phyloP scores from a whole-genome alignment of 345 rosid species.

The Citrus medica region DNA sequence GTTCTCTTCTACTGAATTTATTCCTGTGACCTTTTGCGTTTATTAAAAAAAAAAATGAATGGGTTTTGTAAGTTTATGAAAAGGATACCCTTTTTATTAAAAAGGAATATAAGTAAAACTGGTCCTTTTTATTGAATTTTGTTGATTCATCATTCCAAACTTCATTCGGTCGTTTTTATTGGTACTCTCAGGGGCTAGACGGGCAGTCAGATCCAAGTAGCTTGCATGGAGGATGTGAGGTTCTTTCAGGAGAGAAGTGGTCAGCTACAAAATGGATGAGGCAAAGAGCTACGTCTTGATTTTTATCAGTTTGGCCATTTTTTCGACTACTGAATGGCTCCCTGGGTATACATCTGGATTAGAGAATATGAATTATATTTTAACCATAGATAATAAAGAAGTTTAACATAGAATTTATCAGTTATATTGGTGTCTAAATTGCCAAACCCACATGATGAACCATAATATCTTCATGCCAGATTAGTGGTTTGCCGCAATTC shows the following conservation, averaged over 20 bases:
- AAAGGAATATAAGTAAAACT: neutral
- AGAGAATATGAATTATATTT: neutral
- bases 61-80: neutral
- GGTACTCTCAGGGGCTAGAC: conserved; percentile 53
- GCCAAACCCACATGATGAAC: neutral
- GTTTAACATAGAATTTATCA: neutral
- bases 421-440: neutral
- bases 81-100: neutral
- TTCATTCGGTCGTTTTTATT: neutral
- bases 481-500: too few relatives aligned
- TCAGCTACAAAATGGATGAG: conserved; percentile 99
- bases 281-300: conserved; percentile 52
- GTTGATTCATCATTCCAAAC: neutral
- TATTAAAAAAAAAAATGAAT: neutral
- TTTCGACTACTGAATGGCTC: neutral
- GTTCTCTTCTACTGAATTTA: too few relatives aligned
- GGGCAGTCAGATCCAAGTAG: conserved; percentile 83
- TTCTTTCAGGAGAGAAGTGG: conserved; percentile 86
- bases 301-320: neutral
- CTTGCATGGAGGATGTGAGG: conserved; percentile 94
- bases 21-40: too few relatives aligned
- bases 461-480: neutral
- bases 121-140: neutral
- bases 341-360: neutral
- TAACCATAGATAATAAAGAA: neutral